These are phyloP conservation scores for Lachnum nothofagi DNA, from an alignment of 2,329 filamentous ascomycete species.

Conservation along the genomic window DNA sequence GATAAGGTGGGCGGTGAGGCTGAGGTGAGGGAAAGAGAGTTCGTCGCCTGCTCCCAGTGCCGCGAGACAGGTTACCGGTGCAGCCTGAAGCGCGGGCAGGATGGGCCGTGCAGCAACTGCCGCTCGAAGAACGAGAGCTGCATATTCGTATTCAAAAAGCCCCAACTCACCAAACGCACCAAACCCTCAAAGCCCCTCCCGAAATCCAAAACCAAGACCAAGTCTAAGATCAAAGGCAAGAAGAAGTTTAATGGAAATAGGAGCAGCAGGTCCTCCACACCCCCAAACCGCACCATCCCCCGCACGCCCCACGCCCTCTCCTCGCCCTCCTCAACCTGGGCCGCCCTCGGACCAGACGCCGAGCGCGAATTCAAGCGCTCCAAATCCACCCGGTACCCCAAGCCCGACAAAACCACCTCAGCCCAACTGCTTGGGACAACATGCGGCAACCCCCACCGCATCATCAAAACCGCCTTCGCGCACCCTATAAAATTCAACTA, in stretches of 20 bases:
- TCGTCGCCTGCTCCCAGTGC: conserved; percentile 21
- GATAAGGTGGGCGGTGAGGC: neutral
- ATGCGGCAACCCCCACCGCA: neutral
- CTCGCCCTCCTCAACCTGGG: too few species aligned
- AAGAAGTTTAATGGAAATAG: too few species aligned
- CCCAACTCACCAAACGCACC: too few species aligned
- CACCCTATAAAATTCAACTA: conserved; percentile 31
- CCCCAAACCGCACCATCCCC: too few species aligned
- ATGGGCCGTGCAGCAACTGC: conserved; percentile 23
- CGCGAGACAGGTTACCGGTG: conserved; percentile 12
- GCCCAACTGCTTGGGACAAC: too few species aligned
- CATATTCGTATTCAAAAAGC: conserved; percentile 15
- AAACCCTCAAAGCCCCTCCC: neutral
- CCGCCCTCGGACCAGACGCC: too few species aligned
- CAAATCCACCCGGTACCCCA: neutral
- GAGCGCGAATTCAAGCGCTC: neutral
- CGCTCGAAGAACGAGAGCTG: conserved; percentile 11
- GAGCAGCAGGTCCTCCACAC: too few species aligned
- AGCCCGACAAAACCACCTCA: too few species aligned
- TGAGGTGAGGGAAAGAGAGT: conserved; percentile 1
- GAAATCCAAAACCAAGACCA: neutral
- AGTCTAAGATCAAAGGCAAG: too few species aligned
- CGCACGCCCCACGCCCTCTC: too few species aligned
- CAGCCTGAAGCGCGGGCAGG: conserved; percentile 12
- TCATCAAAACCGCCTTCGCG: conserved; percentile 26